Evolutionary conservation across 2,329 filamentous ascomycete species (phyloP).

Genomic region (Cercospora janseana): DNA sequence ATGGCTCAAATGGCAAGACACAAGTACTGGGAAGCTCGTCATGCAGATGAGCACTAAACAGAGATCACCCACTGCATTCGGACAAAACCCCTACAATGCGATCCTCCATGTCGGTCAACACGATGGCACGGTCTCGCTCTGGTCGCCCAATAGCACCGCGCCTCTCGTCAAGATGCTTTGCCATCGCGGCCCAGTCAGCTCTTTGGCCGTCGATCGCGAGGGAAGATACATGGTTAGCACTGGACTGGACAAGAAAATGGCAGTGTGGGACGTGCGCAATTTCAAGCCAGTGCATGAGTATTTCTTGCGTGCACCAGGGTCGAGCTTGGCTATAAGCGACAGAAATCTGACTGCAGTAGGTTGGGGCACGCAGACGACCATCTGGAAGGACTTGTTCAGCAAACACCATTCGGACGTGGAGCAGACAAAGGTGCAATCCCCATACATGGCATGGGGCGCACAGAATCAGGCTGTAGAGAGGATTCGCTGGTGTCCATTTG

Average conservation of each 20-base stretch:
- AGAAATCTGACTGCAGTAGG: slow-evolving; percentile 82
- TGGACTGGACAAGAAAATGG: slow-evolving; percentile 85
- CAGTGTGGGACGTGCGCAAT: slow-evolving; percentile 94
- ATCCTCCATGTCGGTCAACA: slow-evolving; percentile 90
- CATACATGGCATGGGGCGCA: slow-evolving; percentile 91
- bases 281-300: slow-evolving; percentile 91
- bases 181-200: slow-evolving; percentile 83
- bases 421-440: slow-evolving; percentile 77
- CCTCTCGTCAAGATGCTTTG: slow-evolving; percentile 88
- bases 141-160: slow-evolving; percentile 87
- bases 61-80: slow-evolving; percentile 77
- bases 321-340: slow-evolving; percentile 84
- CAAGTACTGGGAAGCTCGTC: slow-evolving; percentile 86
- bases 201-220: slow-evolving; percentile 80
- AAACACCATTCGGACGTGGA: slow-evolving; percentile 58
- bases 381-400: slow-evolving; percentile 89
- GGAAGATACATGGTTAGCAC: slow-evolving; percentile 94
- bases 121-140: slow-evolving; percentile 89
- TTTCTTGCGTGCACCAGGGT: slow-evolving; percentile 76
- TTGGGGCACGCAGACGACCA: slow-evolving; percentile 82
- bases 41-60: slow-evolving; percentile 81
- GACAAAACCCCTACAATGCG: slow-evolving; percentile 89
- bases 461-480: slow-evolving; percentile 78
- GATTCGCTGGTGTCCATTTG: slow-evolving; percentile 88
- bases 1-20: slow-evolving; percentile 90